Conservation (phyloP, 1,139 yeast species). For the Magnusiomyces suaveolens region DNA sequence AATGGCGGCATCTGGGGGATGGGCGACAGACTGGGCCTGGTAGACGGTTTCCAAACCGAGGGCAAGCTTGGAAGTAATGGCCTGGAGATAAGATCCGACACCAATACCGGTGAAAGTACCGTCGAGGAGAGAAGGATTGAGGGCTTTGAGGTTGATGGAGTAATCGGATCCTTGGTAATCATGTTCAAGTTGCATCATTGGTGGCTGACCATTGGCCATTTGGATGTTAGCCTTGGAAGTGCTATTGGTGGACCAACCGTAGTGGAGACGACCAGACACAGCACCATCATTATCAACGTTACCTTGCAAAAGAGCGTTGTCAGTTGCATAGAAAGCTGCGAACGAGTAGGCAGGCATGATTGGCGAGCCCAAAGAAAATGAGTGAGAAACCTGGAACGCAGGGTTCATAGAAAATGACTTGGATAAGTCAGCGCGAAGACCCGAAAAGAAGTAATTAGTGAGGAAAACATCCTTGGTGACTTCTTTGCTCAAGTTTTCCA, state of each 20-base stretch:
- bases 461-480: conserved; percentile 88
- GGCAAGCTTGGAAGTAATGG: conserved; percentile 72
- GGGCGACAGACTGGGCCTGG: conserved; percentile 61
- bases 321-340: conserved; percentile 83
- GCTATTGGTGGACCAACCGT: conserved; percentile 77
- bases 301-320: conserved; percentile 81
- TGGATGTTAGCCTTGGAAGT: conserved; percentile 83
- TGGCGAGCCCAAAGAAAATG: conserved; percentile 81
- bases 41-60: conserved; percentile 91
- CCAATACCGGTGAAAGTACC: conserved; percentile 84
- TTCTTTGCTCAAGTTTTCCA: conserved; percentile 89
- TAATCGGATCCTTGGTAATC: conserved; percentile 87
- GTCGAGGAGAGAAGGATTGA: conserved; percentile 74
- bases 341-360: conserved; percentile 87
- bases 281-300: conserved; percentile 80
- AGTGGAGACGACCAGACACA: conserved; percentile 81
- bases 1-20: conserved; percentile 88
- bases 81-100: conserved; percentile 83
- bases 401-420: conserved; percentile 88
- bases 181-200: conserved; percentile 94
- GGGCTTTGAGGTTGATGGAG: conserved; percentile 77
- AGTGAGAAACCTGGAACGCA: conserved; percentile 94
- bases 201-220: conserved; percentile 79
- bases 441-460: conserved; percentile 85
- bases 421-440: conserved; percentile 91